Evolutionary conservation across 1,139 yeast species (phyloP), one percentile per base, ranked within the genome.

Genomic region (Keqinozyma sinolaborantium): DNA sequence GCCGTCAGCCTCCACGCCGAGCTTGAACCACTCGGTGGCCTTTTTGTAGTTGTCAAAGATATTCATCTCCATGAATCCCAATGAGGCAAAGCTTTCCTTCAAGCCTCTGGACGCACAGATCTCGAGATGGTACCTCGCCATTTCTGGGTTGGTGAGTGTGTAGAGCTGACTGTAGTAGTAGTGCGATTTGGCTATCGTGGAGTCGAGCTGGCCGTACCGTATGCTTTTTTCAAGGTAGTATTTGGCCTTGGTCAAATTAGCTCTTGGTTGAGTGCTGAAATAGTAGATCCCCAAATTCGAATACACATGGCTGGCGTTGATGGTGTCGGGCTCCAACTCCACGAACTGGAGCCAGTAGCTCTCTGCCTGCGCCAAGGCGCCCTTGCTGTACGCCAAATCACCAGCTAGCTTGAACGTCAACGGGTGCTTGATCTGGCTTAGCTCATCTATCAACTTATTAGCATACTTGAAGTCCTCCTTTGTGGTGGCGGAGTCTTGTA

Each of bases 1-100:
- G 20, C 67, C 68, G 32, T 47, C 53, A 3, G 84, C 62, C 39
- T 84, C 92, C 24, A 76, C 68, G 0, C 96, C 97, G 28, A 88
- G 58, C 44, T 74, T 75, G 58, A 88, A 87, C 97, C 97, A 90
- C 49, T 86, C 87, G 25, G 69, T 60, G 0, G 95, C 86, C 43
- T 77, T 77, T 4, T 40, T 35, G 13, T 53, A 48, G 44, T 79
- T 64, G n/a, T 65, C 59, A 50, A 80, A 83, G 35, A 81, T 74
- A 42, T 79, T 79, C 61, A 87, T 58, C 44, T 87, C 92, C 40
- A 87, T 56, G 51, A 82, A 83, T 1, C 97, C 97, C 30, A 88
- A 59, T 16, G 81, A 75, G 12, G 80, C 74, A 49, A 87, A 84
- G 5, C 90, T 72, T 44, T 88, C 95, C 42, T 68, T 72, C 30